phyloP scores from a whole-genome alignment of 1,284 basidiomycete species.

The Ceratobasidium sp. region DNA sequence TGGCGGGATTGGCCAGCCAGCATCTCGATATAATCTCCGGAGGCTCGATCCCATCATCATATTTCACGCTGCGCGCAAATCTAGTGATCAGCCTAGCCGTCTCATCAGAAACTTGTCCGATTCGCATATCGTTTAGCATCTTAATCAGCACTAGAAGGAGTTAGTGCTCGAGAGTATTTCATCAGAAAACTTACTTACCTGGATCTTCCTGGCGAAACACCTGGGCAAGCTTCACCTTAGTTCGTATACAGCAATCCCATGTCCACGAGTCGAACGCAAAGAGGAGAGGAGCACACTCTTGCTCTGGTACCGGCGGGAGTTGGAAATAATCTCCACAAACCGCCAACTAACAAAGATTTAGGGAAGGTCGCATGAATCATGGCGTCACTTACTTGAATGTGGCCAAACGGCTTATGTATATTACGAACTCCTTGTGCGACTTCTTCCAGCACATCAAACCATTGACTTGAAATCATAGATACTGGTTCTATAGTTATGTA shows the following conservation, averaged over 20 bases:
- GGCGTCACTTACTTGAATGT: slow-evolving; percentile 79
- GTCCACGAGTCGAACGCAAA: slow-evolving; percentile 89
- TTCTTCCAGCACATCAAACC: slow-evolving; percentile 89
- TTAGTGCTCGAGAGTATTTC: background rate
- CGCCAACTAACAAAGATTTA: slow-evolving; percentile 70
- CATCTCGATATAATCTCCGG: slow-evolving; percentile 47
- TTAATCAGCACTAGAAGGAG: slow-evolving; percentile 64
- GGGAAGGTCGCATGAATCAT: slow-evolving; percentile 20
- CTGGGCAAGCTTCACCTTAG: slow-evolving; percentile 71
- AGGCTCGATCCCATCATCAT: slow-evolving; percentile 45
- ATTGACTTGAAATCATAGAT: slow-evolving; percentile 95
- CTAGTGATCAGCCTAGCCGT: slow-evolving; percentile 22
- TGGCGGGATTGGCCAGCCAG: slow-evolving; percentile 44
- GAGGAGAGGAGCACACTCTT: slow-evolving; percentile 56
- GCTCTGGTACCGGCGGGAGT: slow-evolving; percentile 84
- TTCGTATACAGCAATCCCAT: slow-evolving; percentile 75
- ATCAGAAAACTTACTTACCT: background rate
- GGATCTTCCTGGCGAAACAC: slow-evolving; percentile 70
- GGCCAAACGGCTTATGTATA: slow-evolving; percentile 84
- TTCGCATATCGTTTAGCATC: slow-evolving; percentile 47
- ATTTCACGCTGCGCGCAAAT: slow-evolving; percentile 37
- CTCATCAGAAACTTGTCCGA: slow-evolving; percentile 36
- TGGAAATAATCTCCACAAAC: slow-evolving; percentile 96
- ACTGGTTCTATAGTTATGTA: slow-evolving; percentile 65
- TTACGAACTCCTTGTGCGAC: slow-evolving; percentile 77